These are phyloP conservation scores for Aspergillus sp. DNA, from an alignment of 2,329 filamentous ascomycete genomes.

Conservation along the genomic window DNA sequence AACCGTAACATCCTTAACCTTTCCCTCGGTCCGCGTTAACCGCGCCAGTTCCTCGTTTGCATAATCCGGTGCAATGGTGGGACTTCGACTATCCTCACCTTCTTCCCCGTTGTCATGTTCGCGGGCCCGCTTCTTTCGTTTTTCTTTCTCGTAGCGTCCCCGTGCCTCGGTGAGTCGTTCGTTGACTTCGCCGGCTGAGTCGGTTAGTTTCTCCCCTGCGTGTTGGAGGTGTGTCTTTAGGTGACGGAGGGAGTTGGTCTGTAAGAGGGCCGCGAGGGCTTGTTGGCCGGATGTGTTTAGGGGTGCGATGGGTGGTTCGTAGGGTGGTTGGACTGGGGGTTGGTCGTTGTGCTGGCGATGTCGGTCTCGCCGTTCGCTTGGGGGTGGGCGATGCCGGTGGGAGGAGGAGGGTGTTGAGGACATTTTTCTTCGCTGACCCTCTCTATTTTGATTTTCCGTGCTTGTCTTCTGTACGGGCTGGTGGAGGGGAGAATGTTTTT, in stretches of 20 bases:
- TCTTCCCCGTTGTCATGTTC: constrained; percentile 24
- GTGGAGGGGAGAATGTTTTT: not conserved
- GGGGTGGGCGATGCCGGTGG: constrained; percentile 4
- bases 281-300: constrained; percentile 46
- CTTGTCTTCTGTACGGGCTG: too few relatives aligned
- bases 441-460: too few relatives aligned
- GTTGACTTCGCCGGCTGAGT: constrained; percentile 51
- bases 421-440: not conserved
- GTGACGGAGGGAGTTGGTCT: constrained; percentile 36
- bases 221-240: constrained; percentile 47
- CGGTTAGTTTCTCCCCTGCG: constrained; percentile 44
- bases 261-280: constrained; percentile 42
- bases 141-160: constrained; percentile 31
- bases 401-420: constrained; percentile 12
- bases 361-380: constrained; percentile 3
- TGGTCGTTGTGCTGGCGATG: constrained; percentile 3
- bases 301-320: constrained; percentile 50
- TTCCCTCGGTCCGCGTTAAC: constrained; percentile 38
- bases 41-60: constrained; percentile 29
- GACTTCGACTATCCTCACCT: constrained; percentile 19
- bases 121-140: constrained; percentile 22
- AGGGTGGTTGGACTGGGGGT: constrained; percentile 38
- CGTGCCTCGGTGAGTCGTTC: constrained; percentile 45
- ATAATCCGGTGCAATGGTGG: too few relatives aligned
- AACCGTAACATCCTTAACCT: constrained; percentile 49